Percentiles rank a stretch among this genome's conserved stretches.
Evolutionary conservation across 2,329 filamentous ascomycete genomes (phyloP).

Genomic region (Camptophora hylomeconis): DNA sequence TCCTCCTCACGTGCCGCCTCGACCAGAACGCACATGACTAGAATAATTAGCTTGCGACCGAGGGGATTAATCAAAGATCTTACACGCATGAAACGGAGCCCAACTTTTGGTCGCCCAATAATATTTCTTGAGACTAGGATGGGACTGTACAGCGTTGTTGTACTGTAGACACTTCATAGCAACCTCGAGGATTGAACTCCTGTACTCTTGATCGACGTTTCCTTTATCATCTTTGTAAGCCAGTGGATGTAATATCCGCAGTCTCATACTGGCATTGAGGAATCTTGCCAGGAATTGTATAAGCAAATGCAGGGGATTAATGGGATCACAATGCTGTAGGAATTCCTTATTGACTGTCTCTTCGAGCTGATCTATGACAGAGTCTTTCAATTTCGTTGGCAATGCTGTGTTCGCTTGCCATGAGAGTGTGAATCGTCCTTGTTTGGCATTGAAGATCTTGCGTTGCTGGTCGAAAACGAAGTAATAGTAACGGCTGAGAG

Average conservation of each 20-base stretch:
- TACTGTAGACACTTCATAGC: constrained; percentile 8
- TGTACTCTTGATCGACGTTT: constrained; percentile 4
- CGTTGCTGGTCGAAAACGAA: constrained; percentile 6
- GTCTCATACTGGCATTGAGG: constrained; percentile 5
- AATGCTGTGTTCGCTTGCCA: constrained; percentile 3
- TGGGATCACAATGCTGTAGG: constrained; percentile 38
- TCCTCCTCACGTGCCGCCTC: constrained; percentile 5
- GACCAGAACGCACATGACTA: constrained; percentile 8
- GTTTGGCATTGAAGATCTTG: not conserved
- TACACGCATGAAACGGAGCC: constrained; percentile 7
- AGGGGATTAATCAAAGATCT: constrained; percentile 2
- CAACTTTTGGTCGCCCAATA: constrained; percentile 3
- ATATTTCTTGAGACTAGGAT: constrained; percentile 4
- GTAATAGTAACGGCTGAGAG: constrained; percentile 4
- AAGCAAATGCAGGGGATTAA: constrained; percentile 23
- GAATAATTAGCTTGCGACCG: constrained; percentile 2
- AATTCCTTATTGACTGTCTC: constrained; percentile 42
- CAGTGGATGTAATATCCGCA: constrained; percentile 3
- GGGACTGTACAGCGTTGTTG: constrained; percentile 5
- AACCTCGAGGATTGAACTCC: constrained; percentile 1
- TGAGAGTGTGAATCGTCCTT: constrained; percentile 4
- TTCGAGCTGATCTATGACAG: constrained; percentile 29
- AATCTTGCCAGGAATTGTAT: constrained; percentile 29
- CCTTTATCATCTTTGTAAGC: not conserved
- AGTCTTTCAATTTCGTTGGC: constrained; percentile 13